Evolutionary conservation across 768 basidiomycete genomes (phyloP).

Genomic region (Nidularia pulvinata): DNA sequence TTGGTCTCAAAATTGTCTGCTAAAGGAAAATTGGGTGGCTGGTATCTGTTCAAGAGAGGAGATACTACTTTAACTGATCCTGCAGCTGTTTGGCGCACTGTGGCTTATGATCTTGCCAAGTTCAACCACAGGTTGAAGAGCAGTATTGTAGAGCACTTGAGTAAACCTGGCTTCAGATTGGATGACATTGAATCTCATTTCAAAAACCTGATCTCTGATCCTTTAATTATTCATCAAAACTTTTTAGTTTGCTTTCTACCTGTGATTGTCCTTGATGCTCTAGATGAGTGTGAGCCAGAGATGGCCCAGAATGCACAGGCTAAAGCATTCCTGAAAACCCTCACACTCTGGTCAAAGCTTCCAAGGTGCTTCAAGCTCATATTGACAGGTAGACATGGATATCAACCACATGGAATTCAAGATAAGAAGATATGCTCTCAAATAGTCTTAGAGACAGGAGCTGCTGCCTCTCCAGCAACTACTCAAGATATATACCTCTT

Average conservation of each 20-base stretch:
- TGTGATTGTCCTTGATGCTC: background rate
- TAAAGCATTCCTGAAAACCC: background rate
- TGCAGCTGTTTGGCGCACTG: background rate
- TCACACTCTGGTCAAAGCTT: background rate
- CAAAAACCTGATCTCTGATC: background rate
- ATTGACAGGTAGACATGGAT: background rate
- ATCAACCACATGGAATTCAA: background rate
- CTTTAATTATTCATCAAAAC: background rate
- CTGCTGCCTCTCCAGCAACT: background rate
- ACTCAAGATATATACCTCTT: background rate
- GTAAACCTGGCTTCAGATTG: too few relatives aligned
- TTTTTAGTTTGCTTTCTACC: too few relatives aligned
- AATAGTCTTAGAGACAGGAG: too few relatives aligned
- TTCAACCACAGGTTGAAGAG: background rate
- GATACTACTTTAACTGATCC: background rate
- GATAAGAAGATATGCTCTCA: background rate
- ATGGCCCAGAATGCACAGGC: background rate
- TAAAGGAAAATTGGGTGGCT: background rate
- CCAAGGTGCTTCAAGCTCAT: background rate
- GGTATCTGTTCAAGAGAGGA: background rate
- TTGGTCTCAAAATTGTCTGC: background rate
- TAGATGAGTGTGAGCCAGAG: too few relatives aligned
- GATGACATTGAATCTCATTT: background rate
- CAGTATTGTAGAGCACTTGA: too few relatives aligned
- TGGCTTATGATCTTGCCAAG: background rate